Conservation (phyloP, 441 rosid genomes). For the Euphorbia neoarborescens region DNA sequence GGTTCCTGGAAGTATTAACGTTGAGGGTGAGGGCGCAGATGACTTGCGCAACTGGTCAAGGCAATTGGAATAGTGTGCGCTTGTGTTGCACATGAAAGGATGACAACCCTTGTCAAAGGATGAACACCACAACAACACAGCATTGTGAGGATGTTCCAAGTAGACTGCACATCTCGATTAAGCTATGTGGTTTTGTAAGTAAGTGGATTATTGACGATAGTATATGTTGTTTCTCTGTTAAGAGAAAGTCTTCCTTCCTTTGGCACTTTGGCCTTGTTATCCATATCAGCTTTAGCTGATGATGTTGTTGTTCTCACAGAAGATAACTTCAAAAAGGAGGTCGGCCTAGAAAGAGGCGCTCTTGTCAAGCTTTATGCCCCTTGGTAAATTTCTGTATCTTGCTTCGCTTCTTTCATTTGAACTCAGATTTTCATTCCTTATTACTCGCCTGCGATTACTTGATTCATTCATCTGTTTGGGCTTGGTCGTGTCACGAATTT, state of each 20-base stretch:
- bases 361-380: conserved; percentile 99
- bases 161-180: conserved; percentile 54
- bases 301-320: conserved; percentile 79
- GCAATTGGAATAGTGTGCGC: conserved; percentile 57
- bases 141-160: conserved; percentile 64
- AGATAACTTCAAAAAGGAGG: conserved; percentile 86
- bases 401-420: background rate
- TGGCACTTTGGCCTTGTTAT: conserved; percentile 38
- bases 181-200: no score
- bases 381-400: conserved; percentile 38
- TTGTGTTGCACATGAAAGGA: conserved; percentile 55
- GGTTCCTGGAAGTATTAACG: conserved; percentile 22
- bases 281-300: conserved; percentile 53
- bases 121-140: conserved; percentile 43
- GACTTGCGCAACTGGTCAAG: conserved; percentile 56
- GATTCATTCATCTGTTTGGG: conserved; percentile 1
- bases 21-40: conserved; percentile 27
- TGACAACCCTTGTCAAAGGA: conserved; percentile 51
- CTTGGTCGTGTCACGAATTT: background rate
- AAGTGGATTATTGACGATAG: no score
- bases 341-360: conserved; percentile 79
- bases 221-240: no score
- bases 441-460: background rate
- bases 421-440: background rate
- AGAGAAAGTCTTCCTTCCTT: no score